Percentiles rank a stretch among this genome's conserved stretches.
These are phyloP conservation scores for Tuber brumale DNA, from an alignment of 495 filamentous ascomycete genomes.

Conservation along the genomic window DNA sequence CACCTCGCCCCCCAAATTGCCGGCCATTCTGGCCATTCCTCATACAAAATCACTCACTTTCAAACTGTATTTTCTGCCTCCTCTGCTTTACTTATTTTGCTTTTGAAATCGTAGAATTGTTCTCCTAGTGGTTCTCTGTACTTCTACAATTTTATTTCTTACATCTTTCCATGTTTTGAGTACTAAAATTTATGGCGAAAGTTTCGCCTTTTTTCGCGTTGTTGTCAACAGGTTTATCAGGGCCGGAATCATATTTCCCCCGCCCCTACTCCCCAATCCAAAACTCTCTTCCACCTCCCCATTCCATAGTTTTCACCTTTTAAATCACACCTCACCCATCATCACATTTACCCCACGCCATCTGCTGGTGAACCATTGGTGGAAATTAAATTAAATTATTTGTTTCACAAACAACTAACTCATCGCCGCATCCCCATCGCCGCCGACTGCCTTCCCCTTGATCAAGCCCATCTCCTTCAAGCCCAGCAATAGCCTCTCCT, in stretches of 20 bases:
- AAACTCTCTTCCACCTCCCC: too few species aligned
- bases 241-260: not conserved
- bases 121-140: not conserved
- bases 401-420: rapidly evolving
- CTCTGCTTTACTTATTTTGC: not conserved
- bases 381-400: not conserved
- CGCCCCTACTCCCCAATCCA: too few species aligned
- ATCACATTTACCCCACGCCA: not conserved
- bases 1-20: not conserved
- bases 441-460: not conserved
- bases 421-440: not conserved
- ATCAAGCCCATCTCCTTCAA: not conserved
- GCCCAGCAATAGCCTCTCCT: slow-evolving; percentile 28
- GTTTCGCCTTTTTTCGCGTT: not conserved
- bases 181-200: not conserved
- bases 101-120: not conserved
- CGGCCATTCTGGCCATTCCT: not conserved
- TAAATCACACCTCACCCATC: not conserved
- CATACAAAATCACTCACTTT: not conserved
- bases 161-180: not conserved
- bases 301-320: too few species aligned
- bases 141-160: not conserved
- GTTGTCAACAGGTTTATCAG: not conserved
- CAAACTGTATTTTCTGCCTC: not conserved
- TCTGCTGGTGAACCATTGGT: not conserved